Conservation (phyloP, 1,284 basidiomycete genomes). For the Lentinula novae-zelandiae region DNA sequence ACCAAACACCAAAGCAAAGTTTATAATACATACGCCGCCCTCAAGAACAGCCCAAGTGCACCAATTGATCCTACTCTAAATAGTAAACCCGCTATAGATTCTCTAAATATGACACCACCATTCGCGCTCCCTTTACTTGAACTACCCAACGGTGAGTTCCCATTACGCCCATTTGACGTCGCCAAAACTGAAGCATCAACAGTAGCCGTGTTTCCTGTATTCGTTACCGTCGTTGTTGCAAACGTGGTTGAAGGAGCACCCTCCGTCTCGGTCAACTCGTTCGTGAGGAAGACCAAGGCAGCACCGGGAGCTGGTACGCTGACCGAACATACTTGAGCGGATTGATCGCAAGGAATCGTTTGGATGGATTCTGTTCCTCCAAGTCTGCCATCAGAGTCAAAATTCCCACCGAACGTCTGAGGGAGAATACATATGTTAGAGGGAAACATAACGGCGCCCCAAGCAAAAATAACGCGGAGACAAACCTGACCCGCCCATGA, state of each 20-base stretch:
- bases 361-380: slow-evolving; percentile 46
- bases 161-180: slow-evolving; percentile 21
- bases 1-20: not conserved
- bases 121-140: slow-evolving; percentile 18
- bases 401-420: slow-evolving; percentile 63
- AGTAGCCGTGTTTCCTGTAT: slow-evolving; percentile 40
- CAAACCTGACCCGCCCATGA: slow-evolving; percentile 65
- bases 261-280: slow-evolving; percentile 37
- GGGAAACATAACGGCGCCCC: too few species aligned
- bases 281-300: slow-evolving; percentile 66
- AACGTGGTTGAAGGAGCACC: slow-evolving; percentile 44
- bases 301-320: slow-evolving; percentile 65
- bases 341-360: slow-evolving; percentile 46
- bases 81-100: not conserved
- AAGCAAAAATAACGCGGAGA: not conserved
- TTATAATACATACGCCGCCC: not conserved
- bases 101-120: not conserved
- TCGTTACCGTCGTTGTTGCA: slow-evolving; percentile 48
- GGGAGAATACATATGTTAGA: not conserved
- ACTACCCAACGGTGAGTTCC: slow-evolving; percentile 13
- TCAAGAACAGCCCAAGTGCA: not conserved
- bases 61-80: not conserved
- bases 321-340: slow-evolving; percentile 51
- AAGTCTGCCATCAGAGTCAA: slow-evolving; percentile 61
- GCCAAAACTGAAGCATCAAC: slow-evolving; percentile 19